Base-by-base conservation (phyloP, 2,329 filamentous ascomycete species). In the Plectosphaerella sp. region DNA sequence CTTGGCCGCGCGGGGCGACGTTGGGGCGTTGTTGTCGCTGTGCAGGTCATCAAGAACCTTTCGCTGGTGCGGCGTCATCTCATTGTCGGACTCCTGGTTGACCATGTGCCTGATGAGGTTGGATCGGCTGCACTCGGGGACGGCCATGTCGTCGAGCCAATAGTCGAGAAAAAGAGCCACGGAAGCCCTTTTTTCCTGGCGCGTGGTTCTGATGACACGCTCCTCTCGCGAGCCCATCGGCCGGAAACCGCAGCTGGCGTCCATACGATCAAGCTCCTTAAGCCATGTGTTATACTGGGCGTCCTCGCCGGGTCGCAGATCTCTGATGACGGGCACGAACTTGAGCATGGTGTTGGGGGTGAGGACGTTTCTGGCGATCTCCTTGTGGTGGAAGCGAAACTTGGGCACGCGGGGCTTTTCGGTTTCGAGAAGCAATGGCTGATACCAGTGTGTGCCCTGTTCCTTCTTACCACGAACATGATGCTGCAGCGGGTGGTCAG, bases 271-370 rank as follows among this genome's bases (percentile, higher is more conserved):
- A 11, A 84, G 65, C 57, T 83, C 78, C 56, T 78, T 72, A 12
- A 84, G 72, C 79, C 80, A 84, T 16, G 73, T 64, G 52, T 77
- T 75, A 59, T 83, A 83, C 54, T 76, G 73, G 14, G 70, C 68
- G 59, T 82, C 80, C 59, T 83, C 79, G n/a, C 75, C 74, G 22
- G 75, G 76, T 46, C 79, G 75, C 25, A 84, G 67, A 55, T 84
- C 81, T 50, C 78, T 74, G 48, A 84, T 65, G 62, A 83, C 79
- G 14, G 81, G 81, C 14, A 83, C 78, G 61, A 82, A 84, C 33
- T 77, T 82, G 50, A 83, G 70, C 70, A 80, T 79, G 1, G 80
- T 82, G 59, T 83, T 82, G 4, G 80, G 79, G 0, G 80, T 80
- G 28, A 83, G 69, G 36, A 84, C 76, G 52, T 83, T 84, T 61